Base-by-base conservation (phyloP, 495 filamentous ascomycete genomes). In the Penicillium crystallinum region DNA sequence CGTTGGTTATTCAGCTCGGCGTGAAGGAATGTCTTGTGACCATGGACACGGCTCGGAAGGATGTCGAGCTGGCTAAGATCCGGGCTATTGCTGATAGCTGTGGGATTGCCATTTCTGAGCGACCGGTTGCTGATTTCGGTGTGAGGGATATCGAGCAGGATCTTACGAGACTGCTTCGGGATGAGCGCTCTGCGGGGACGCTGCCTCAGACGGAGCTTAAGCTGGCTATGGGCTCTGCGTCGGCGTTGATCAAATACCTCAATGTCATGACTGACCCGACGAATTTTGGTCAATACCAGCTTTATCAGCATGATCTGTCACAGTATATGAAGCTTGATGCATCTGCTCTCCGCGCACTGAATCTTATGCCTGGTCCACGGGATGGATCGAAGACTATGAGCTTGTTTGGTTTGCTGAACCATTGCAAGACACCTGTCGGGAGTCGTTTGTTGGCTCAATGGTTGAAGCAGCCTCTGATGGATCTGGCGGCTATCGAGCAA, bases 281-380 rank as follows among this genome's bases (percentile, higher is more conserved):
- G 18, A 97, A 99, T 65, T 97, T 96, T 65, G 93, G 93, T 2
- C 91, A 97, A 64, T 99, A 90, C 63, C 89, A 92, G 59, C 81
- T 99, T 21, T 97, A 97, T 61, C 93, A 99, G 63, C 95, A 97
- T 69, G 95, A 99, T 65, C 70, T 99, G 23, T 85, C 90, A 10
- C 93, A 99, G 62, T 99, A 89, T 61, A 99, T 99, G 93, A 97
- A 96, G 71, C 82, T 99, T 11, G 93, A 99, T 75, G 88, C 95
- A 11, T 90, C 93, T 5, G 93, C 93, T 2, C 74, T 99, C 14
- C 89, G 92, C 53, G 93, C 93, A 11, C 78, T 99, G 39, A 99
- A 97, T 60, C 78, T 99, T 17, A 97, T 99, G 90, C 93, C 93
- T 19, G 92, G 95, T 15, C 89, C 88, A 8, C 82, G 90, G 60